Base-by-base conservation (phyloP, 2,329 filamentous ascomycete genomes). In the Xenosphaeropsis pyriputrescens region DNA sequence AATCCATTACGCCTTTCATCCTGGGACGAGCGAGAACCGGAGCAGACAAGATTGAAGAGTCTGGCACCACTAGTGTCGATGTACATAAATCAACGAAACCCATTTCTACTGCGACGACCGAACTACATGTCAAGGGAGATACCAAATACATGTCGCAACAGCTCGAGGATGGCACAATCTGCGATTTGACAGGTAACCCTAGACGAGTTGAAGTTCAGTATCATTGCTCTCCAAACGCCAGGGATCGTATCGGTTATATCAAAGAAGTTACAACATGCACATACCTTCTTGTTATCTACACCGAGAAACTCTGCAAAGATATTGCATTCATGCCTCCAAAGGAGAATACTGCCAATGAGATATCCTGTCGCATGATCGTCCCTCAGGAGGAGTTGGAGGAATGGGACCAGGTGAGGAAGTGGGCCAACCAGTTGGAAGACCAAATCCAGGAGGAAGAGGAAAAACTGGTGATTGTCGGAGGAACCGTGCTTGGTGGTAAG, bases 261-360 rank as follows among this genome's bases (percentile, higher is more conserved):
- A 84, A 84, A 50, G 79, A 85, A 51, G 66, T 77, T 4, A 71
- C 68, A 29, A 84, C 76, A 16, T 85, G 79, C 55, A 70, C 75
- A 18, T 85, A 85, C 48, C 59, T 83, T 32, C 80, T 85, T 76
- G 71, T 83, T 7, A 70, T 85, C 39, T 75, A 84, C 51, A 85
- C 79, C 0, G 75, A 78, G 1, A 68, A 78, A 8, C 67, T 85
- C n/a, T 85, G 79, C 57, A 74, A 76, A 52, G 79, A 85, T 47
- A 68, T 79, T n/a, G 79, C 79, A 2, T 85, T 85, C 52, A 62
- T 75, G 39, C 78, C 79, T 3, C 75, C 77, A 0, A 71, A 75
- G 45, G 70, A 78, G 42, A 74, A 75, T 43, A 68, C 72, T 41
- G 67, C 75, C 2, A 68, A 82, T 51, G 49, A 62, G 2, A 76